Evolutionary conservation across 176 grass and related monocot species (phyloP), one percentile per base, ranked within the genome.

Genomic region (Carex myosuroides): DNA sequence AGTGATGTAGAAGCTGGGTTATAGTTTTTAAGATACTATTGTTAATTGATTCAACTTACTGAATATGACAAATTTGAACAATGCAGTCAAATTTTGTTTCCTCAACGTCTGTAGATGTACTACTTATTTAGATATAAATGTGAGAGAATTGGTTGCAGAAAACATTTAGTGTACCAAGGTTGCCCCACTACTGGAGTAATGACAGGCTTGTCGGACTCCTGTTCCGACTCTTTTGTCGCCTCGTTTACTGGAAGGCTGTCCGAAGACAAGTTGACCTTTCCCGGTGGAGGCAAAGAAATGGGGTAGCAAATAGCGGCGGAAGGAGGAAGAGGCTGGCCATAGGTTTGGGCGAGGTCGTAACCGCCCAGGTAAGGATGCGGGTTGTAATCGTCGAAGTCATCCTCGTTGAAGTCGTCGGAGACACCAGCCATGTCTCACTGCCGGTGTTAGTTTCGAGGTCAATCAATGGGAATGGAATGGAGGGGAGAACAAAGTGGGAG

Each of bases 341-440:
- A 98, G 53, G 91, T 85, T 80, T 84, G 84, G 63, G 37, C 5
- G 75, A 98, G 89, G 89, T 98, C 88, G 91, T 95, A 98, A 22
- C 95, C 95, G 76, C 95, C 92, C 24, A 13, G 29, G 88, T 98
- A 98, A 18, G 95, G 95, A 78, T 92, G 91, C 1, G 92, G 92
- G 75, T 95, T 98, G 92, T 89, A 98, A 3, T 93, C 83, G 12
- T 91, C 85, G 89, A 90, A 95, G 58, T 93, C 92, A 52, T 90
- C 92, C 72, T 93, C 89, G 80, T 92, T 88, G 10, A 74, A 55
- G 88, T 82, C 78, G 65, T 85, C 83, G 39, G 79, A 69, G 22
- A 67, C 39, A 59, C 80, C 85, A 37, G 64, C 72, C 88, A 65
- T 24, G 10, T 87, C 85, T 85, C 64, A 80, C 8, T 53, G 0